These are phyloP conservation scores for Umbelopsis sp. DNA, from an alignment of 371 early-diverging fungal genomes.

Conservation along the genomic window DNA sequence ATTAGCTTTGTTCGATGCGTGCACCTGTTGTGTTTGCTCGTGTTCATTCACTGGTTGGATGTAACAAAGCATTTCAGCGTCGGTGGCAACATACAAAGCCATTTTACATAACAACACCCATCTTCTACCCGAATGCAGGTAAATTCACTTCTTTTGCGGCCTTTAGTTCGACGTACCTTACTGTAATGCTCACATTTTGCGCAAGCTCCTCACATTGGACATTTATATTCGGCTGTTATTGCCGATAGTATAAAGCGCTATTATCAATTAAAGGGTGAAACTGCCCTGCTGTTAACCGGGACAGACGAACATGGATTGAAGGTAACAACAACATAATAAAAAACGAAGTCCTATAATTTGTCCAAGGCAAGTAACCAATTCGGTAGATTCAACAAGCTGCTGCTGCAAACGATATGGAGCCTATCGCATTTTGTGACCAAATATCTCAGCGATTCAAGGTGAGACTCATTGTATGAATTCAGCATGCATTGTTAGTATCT, in stretches of 20 bases:
- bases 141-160: conserved; percentile 16
- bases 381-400: conserved; percentile 92
- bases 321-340: conserved; percentile 38
- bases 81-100: conserved; percentile 28
- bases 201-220: conserved; percentile 93
- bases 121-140: conserved; percentile 97
- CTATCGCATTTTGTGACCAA: conserved; percentile 77
- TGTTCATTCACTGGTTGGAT: neutral
- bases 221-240: conserved; percentile 87
- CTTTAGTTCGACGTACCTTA: neutral
- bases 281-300: conserved; percentile 75
- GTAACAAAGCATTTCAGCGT: neutral
- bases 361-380: neutral
- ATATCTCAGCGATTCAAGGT: conserved; percentile 81
- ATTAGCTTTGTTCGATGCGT: neutral
- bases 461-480: conserved; percentile 5
- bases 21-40: neutral
- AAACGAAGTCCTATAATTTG: neutral
- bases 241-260: conserved; percentile 84
- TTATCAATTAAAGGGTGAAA: conserved; percentile 68
- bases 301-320: conserved; percentile 98
- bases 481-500: neutral
- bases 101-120: conserved; percentile 85
- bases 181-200: conserved; percentile 12
- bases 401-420: conserved; percentile 53